Conservation (phyloP, 306 rosid genomes). For the Trichosanthes cucumerina region DNA sequence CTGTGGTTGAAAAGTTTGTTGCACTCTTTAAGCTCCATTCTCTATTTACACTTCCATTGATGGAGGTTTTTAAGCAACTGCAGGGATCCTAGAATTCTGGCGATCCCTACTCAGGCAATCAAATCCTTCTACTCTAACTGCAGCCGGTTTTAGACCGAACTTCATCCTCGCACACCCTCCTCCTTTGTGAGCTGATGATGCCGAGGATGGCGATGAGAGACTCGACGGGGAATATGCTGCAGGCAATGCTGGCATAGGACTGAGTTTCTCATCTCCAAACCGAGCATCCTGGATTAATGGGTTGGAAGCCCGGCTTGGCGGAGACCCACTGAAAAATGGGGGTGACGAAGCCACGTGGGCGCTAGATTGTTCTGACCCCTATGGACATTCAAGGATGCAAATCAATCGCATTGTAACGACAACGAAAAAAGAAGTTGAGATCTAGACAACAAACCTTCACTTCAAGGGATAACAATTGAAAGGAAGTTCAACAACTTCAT, state of each 20-base stretch:
- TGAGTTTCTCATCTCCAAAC: conserved; percentile 45
- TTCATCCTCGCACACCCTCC: conserved; percentile 61
- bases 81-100: conserved; percentile 76
- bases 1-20: conserved; percentile 19
- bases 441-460: not conserved
- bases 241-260: conserved; percentile 19
- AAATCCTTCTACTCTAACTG: conserved; percentile 94
- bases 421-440: not conserved
- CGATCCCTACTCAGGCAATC: conserved; percentile 79
- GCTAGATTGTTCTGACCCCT: conserved; percentile 38
- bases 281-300: conserved; percentile 69
- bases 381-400: not conserved
- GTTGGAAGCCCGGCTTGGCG: conserved; percentile 68
- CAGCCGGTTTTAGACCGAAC: conserved; percentile 63
- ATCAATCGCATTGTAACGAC: not conserved
- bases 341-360: conserved; percentile 54
- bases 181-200: conserved; percentile 51
- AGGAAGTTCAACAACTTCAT: not conserved
- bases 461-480: not conserved
- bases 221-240: conserved; percentile 40
- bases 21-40: conserved; percentile 40
- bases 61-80: conserved; percentile 49
- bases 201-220: conserved; percentile 37
- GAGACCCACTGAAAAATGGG: conserved; percentile 79
- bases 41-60: conserved; percentile 60